These are phyloP conservation scores for Nidula niveotomentosa DNA, from an alignment of 1,284 basidiomycete species.

Conservation along the genomic window DNA sequence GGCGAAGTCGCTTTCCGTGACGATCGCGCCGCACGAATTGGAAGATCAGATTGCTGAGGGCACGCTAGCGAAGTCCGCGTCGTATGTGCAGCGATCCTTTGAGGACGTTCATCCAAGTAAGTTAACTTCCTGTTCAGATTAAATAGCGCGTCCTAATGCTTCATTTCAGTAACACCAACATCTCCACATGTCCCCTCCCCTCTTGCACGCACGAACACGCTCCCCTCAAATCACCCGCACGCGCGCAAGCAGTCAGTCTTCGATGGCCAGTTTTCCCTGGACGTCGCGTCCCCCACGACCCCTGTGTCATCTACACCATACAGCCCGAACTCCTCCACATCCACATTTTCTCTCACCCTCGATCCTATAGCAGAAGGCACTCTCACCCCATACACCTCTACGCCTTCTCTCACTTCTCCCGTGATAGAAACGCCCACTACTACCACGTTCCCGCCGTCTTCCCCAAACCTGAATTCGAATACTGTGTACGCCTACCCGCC, in stretches of 20 bases:
- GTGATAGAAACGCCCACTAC: conserved; percentile 23
- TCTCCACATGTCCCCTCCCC: conserved; percentile 41
- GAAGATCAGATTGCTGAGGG: conserved; percentile 29
- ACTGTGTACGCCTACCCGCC: conserved; percentile 31
- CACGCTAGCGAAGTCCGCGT: conserved; percentile 22
- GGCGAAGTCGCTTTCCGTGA: conserved; percentile 58
- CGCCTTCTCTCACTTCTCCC: conserved; percentile 33
- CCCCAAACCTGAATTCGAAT: conserved; percentile 9
- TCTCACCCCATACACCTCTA: conserved; percentile 36
- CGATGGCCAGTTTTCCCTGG: conserved; percentile 50
- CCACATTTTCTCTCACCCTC: conserved; percentile 63
- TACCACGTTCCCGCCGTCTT: conserved; percentile 3
- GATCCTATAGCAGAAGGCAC: conserved; percentile 67
- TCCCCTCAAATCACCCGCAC: conserved; percentile 69
- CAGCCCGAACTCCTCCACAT: conserved; percentile 50
- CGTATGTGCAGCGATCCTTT: conserved; percentile 26
- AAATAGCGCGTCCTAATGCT: too few species aligned
- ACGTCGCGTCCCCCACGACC: conserved; percentile 25
- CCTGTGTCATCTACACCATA: conserved; percentile 33
- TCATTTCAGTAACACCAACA: conserved; percentile 19
- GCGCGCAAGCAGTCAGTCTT: conserved; percentile 72
- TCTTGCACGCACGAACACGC: conserved; percentile 47
- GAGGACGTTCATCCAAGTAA: conserved; percentile 18
- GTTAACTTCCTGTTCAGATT: conserved; percentile 6
- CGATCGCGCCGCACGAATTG: conserved; percentile 45